A percentile compares a stretch with the other conserved stretches of the same genome.
These are phyloP conservation scores for Aphanomyces astaci DNA, from an alignment of 352 stramenopile species.

Conservation along the genomic window DNA sequence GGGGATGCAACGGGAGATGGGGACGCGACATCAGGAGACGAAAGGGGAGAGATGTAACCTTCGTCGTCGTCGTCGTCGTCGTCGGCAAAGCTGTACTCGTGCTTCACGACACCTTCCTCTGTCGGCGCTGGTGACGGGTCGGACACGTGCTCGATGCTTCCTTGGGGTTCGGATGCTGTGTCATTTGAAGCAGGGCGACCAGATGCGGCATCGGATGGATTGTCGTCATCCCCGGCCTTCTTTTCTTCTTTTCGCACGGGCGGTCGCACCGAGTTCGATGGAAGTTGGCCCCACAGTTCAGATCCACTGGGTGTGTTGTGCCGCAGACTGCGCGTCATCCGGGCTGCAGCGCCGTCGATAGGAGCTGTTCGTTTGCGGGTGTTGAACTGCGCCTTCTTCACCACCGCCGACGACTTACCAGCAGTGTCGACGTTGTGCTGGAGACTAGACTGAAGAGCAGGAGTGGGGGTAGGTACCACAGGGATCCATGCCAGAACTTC, in stretches of 20 bases:
- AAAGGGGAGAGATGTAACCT: slow-evolving; percentile 19
- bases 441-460: slow-evolving; percentile 1
- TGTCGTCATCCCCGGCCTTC: neutral
- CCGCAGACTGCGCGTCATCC: slow-evolving; percentile 19
- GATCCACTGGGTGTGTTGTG: slow-evolving; percentile 9
- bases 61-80: slow-evolving; percentile 22
- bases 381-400: slow-evolving; percentile 16
- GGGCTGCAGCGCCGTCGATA: neutral
- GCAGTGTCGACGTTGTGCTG: neutral
- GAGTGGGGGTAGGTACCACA: slow-evolving; percentile 5
- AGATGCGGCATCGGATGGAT: neutral
- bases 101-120: neutral
- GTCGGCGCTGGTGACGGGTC: neutral
- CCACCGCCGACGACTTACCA: neutral
- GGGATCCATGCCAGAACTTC: slow-evolving; percentile 13
- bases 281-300: slow-evolving; percentile 22
- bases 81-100: neutral
- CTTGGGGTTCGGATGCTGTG: neutral
- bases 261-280: neutral
- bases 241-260: slow-evolving; percentile 7
- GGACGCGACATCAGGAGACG: slow-evolving; percentile 8
- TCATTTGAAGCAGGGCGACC: neutral
- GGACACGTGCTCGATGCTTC: neutral
- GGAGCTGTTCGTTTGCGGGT: slow-evolving; percentile 11
- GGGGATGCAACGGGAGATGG: slow-evolving; percentile 11